A percentile compares a stretch with the other conserved stretches of the same genome.
These are phyloP conservation scores for Morella rubra DNA, from an alignment of 306 rosid genomes.

Conservation along the genomic window DNA sequence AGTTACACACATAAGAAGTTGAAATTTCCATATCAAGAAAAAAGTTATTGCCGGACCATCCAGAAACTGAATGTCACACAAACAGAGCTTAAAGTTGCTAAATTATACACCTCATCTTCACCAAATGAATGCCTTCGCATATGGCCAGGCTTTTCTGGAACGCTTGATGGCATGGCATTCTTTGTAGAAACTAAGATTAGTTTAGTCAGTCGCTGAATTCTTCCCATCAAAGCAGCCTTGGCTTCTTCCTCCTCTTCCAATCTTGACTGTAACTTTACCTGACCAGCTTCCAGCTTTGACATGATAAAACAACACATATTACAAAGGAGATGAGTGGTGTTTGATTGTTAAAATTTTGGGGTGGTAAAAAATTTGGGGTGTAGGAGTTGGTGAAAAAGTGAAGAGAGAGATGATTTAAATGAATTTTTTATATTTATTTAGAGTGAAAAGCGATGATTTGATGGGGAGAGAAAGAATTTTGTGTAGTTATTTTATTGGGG, in stretches of 20 bases:
- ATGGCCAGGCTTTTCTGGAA: conserved; percentile 55
- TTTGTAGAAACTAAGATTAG: conserved; percentile 82
- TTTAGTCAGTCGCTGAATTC: conserved; percentile 85
- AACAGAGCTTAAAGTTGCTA: conserved; percentile 11
- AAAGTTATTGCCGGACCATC: neutral
- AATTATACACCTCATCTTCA: conserved; percentile 78
- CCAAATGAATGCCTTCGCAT: conserved; percentile 89
- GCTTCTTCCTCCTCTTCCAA: conserved; percentile 92
- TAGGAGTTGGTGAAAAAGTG: too few species aligned
- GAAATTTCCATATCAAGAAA: conserved; percentile 7
- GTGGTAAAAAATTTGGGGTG: too few species aligned
- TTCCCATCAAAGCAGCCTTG: conserved; percentile 89
- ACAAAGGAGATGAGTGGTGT: conserved; percentile 5
- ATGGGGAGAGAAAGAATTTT: too few species aligned
- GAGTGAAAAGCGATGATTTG: too few species aligned
- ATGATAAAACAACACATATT: conserved; percentile 33
- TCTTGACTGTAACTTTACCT: conserved; percentile 71
- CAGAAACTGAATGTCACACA: conserved; percentile 8
- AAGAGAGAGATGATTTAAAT: too few species aligned
- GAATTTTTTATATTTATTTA: too few species aligned
- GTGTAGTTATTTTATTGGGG: too few species aligned
- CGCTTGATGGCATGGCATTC: conserved; percentile 56
- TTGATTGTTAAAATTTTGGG: too few species aligned
- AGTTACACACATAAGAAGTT: conserved; percentile 1
- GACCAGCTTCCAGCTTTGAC: conserved; percentile 88